Percentiles rank a stretch among this genome's conserved stretches.
phyloP scores from a whole-genome alignment of 768 basidiomycete species.

The Phylloporus sp. region DNA sequence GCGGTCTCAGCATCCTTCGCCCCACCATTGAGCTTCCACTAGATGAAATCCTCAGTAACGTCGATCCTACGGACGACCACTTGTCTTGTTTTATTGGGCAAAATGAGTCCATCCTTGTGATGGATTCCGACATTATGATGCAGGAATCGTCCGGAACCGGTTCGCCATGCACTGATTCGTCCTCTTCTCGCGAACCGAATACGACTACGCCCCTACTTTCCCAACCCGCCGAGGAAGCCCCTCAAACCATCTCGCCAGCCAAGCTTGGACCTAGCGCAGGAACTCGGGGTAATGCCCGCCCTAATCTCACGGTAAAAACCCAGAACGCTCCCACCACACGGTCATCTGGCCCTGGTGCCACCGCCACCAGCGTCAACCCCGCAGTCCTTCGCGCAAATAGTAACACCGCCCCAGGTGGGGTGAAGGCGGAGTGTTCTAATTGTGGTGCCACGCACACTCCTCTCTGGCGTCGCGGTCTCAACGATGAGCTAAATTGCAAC shows the following conservation, averaged over 20 bases:
- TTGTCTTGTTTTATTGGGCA: constrained; percentile 1
- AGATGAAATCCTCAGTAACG: constrained; percentile 62
- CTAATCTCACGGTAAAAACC: constrained; percentile 59
- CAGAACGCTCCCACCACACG: constrained; percentile 41
- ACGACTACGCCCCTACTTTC: constrained; percentile 30
- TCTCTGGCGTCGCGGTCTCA: constrained; percentile 79
- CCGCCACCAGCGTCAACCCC: constrained; percentile 53
- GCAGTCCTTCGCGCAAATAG: constrained; percentile 31
- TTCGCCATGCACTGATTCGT: constrained; percentile 11
- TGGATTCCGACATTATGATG: constrained; percentile 26
- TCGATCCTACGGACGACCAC: constrained; percentile 24
- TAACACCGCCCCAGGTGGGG: constrained; percentile 47
- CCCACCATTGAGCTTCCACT: constrained; percentile 84
- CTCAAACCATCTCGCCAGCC: constrained; percentile 52
- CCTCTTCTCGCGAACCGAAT: constrained; percentile 3
- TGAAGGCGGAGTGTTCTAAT: constrained; percentile 83
- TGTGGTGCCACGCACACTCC: constrained; percentile 88
- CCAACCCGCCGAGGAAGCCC: constrained; percentile 36
- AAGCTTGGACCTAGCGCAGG: constrained; percentile 53
- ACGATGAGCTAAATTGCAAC: constrained; percentile 87
- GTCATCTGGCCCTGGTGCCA: constrained; percentile 60
- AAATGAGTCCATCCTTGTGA: background rate
- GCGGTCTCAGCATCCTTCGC: constrained; percentile 57
- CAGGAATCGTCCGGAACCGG: constrained; percentile 20
- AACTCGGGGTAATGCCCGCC: constrained; percentile 47